These are phyloP conservation scores for Plasmodium inui DNA, from an alignment of 169 alveolate species.

Conservation along the genomic window DNA sequence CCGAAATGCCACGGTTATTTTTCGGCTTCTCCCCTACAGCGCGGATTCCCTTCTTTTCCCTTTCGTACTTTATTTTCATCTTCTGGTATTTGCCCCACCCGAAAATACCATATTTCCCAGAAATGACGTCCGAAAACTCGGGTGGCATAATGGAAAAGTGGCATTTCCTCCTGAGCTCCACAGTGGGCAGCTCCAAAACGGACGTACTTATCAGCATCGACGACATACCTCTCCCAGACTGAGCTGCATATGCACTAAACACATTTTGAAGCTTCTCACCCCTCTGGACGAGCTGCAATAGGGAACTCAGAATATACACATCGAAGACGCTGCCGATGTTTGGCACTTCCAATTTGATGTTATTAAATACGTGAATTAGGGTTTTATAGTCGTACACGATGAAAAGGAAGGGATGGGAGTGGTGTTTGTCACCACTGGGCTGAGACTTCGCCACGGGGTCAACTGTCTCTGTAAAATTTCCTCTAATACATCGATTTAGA, in stretches of 20 bases:
- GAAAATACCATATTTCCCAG: slow-evolving; percentile 42
- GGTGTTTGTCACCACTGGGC: not conserved
- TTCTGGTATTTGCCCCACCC: slow-evolving; percentile 73
- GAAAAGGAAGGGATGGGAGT: slow-evolving; percentile 19
- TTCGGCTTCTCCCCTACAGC: not conserved
- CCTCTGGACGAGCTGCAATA: slow-evolving; percentile 74
- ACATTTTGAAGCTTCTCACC: slow-evolving; percentile 72
- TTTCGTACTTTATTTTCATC: slow-evolving; percentile 16
- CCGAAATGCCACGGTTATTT: not conserved
- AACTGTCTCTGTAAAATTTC: not conserved
- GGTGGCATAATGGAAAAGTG: slow-evolving; percentile 39
- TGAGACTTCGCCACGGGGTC: not conserved
- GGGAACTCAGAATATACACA: slow-evolving; percentile 41
- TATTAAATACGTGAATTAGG: slow-evolving; percentile 47
- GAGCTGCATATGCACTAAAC: not conserved
- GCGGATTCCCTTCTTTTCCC: not conserved
- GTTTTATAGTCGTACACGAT: slow-evolving; percentile 66
- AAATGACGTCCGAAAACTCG: slow-evolving; percentile 56
- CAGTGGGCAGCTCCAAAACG: not conserved
- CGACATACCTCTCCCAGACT: not conserved
- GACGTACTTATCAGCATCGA: not conserved
- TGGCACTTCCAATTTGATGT: slow-evolving; percentile 11
- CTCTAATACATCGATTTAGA: slow-evolving; percentile 12
- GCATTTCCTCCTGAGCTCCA: not conserved
- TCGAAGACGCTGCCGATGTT: slow-evolving; percentile 56